Percentiles rank a stretch among this genome's conserved stretches.
Conservation (phyloP, 2,329 filamentous ascomycete genomes). For the Phialophora macrospora region DNA sequence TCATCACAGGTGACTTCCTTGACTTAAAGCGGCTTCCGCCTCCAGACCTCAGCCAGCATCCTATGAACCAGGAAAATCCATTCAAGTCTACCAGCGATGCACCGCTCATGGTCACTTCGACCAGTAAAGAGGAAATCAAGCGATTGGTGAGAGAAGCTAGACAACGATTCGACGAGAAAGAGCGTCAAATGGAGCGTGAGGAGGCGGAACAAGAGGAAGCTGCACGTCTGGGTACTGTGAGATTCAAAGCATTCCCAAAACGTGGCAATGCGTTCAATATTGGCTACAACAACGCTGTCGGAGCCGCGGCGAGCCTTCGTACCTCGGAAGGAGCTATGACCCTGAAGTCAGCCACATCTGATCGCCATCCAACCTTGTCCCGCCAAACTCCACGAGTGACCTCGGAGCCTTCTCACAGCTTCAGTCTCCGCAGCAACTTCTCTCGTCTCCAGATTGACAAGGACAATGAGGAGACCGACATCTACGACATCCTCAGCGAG, state of each 20-base stretch:
- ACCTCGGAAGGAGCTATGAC: slow-evolving; percentile 10
- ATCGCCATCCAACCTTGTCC: slow-evolving; percentile 4
- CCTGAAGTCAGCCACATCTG: slow-evolving; percentile 4
- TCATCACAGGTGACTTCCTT: slow-evolving; percentile 27
- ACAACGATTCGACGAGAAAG: slow-evolving; percentile 20
- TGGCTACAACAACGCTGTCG: slow-evolving; percentile 11
- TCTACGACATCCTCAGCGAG: slow-evolving; percentile 15
- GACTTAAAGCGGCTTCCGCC: slow-evolving; percentile 30
- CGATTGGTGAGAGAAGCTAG: slow-evolving; percentile 22
- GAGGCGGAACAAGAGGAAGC: slow-evolving; percentile 16
- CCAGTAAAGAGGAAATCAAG: slow-evolving; percentile 29
- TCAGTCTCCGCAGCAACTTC: slow-evolving; percentile 19
- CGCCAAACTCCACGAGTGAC: slow-evolving; percentile 8
- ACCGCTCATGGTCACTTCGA: slow-evolving; percentile 35
- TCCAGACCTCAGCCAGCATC: slow-evolving; percentile 36
- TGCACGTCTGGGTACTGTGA: slow-evolving; percentile 12
- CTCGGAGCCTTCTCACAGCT: slow-evolving; percentile 14
- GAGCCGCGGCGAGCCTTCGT: slow-evolving; percentile 12
- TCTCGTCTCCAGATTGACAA: slow-evolving; percentile 21
- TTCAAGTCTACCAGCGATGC: slow-evolving; percentile 27
- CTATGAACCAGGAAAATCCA: slow-evolving; percentile 29
- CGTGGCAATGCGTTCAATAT: slow-evolving; percentile 18
- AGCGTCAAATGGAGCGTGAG: slow-evolving; percentile 21
- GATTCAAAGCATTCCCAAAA: neutral
- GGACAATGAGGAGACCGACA: slow-evolving; percentile 22